Evolutionary conservation across 768 basidiomycete species (phyloP), one percentile per base, ranked within the genome.

Genomic region (Neoboletus magnificus): DNA sequence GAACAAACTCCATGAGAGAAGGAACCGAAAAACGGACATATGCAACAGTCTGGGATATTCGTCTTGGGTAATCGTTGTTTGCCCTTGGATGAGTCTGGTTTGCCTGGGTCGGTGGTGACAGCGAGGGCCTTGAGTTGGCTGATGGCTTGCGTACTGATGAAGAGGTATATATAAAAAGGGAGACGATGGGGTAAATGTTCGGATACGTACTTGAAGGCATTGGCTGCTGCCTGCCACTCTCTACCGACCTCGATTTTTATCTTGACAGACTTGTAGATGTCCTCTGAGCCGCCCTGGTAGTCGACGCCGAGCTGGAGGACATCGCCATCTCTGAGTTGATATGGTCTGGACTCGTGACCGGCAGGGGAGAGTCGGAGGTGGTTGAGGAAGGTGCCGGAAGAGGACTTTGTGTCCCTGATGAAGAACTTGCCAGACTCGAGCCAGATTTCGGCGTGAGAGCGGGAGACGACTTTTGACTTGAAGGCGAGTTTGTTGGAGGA

Each of bases 211-310:
- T 98, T 99, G 91, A 97, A 99, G 40, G 86, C 89, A 75, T 98
- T 98, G 0, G 86, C 83, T 0, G 76, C 82, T 2, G 85, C 76
- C 70, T 97, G 93, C 96, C 94, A 98, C 70, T 94, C 94, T 57
- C 95, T 75, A 10, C 85, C 84, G 18, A 98, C 71, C 73, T 99
- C 96, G 48, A 98, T 78, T 61, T 91, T 81, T 69, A 99, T 97
- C 82, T 96, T 98, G 56, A 98, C 92, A 55, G 90, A 92, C 75
- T 97, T 89, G 73, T 96, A 98, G 50, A 96, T 93, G 71, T 98
- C 95, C 76, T 98, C 94, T 8, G 91, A 84, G 0, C 96, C 96
- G 7, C 96, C 96, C 71, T 98, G 95, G 73, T 97, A 99, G 69
- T 98, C 95, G 27, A 98, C 93, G 2, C 96, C 95, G 1, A 98